Evolutionary conservation across 495 filamentous ascomycete species (phyloP).

Genomic region (Trichocladium antarcticum): DNA sequence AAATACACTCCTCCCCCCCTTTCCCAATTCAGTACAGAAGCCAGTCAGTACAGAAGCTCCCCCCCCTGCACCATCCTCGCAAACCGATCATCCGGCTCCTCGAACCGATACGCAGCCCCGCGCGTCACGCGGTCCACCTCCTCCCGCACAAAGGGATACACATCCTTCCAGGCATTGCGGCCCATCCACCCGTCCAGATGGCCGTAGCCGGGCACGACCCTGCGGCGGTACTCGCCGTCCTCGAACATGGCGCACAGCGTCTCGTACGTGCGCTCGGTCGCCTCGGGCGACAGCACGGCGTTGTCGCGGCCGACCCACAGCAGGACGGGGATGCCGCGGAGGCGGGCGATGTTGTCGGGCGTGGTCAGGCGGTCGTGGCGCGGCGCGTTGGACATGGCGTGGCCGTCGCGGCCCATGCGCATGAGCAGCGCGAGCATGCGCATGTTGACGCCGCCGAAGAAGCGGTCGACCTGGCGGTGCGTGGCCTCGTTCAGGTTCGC

Average conservation of each 20-base stretch:
- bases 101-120: slow-evolving; percentile 29
- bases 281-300: slow-evolving; percentile 47
- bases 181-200: slow-evolving; percentile 62
- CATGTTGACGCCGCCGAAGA: slow-evolving; percentile 55
- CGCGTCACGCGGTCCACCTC: slow-evolving; percentile 43
- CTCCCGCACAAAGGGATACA: slow-evolving; percentile 48
- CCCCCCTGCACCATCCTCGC: slow-evolving; percentile 32
- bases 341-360: slow-evolving; percentile 36
- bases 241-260: slow-evolving; percentile 43
- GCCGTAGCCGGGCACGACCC: slow-evolving; percentile 51
- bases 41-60: slow-evolving; percentile 28
- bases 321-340: slow-evolving; percentile 46
- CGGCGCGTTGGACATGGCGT: slow-evolving; percentile 42
- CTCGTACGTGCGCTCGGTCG: slow-evolving; percentile 48
- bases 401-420: slow-evolving; percentile 43
- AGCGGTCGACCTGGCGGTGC: slow-evolving; percentile 49
- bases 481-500: slow-evolving; percentile 52
- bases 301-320: slow-evolving; percentile 51
- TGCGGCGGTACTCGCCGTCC: slow-evolving; percentile 39
- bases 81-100: slow-evolving; percentile 33
- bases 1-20: neutral
- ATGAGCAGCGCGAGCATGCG: slow-evolving; percentile 46
- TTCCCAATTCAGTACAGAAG: too few relatives aligned
- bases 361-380: slow-evolving; percentile 39
- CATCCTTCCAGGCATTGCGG: slow-evolving; percentile 47